Percentiles rank a stretch among this genome's conserved stretches.
Evolutionary conservation across 2,329 filamentous ascomycete species (phyloP).

Genomic region (Talaromyces sp.): DNA sequence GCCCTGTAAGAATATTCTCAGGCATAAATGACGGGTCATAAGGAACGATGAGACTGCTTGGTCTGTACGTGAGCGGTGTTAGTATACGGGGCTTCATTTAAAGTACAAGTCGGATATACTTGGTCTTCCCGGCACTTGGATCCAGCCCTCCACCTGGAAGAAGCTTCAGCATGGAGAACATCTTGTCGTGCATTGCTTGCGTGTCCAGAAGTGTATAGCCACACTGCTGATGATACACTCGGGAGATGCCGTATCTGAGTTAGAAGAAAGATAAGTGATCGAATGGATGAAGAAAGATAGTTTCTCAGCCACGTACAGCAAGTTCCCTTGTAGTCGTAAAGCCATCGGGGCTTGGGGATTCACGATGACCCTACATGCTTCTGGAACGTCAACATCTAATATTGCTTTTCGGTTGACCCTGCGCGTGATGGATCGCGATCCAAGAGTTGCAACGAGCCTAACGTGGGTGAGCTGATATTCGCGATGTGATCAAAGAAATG

Average conservation of each 20-base stretch:
- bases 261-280: not conserved
- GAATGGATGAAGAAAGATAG: not conserved
- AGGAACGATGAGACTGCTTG: constrained; percentile 66
- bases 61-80: constrained; percentile 6
- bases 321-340: constrained; percentile 81
- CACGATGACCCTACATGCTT: constrained; percentile 86
- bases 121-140: constrained; percentile 69
- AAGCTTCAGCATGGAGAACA: constrained; percentile 67
- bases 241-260: constrained; percentile 72
- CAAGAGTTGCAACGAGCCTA: constrained; percentile 91
- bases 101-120: constrained; percentile 53
- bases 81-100: not conserved
- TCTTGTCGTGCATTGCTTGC: constrained; percentile 71
- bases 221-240: constrained; percentile 86
- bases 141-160: constrained; percentile 66
- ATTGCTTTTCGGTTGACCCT: constrained; percentile 85
- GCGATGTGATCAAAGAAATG: not conserved
- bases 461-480: constrained; percentile 1
- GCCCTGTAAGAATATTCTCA: constrained; percentile 62
- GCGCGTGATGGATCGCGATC: constrained; percentile 68
- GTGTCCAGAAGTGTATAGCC: constrained; percentile 81
- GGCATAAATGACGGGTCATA: constrained; percentile 84
- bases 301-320: constrained; percentile 65
- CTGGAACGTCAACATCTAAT: constrained; percentile 80
- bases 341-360: constrained; percentile 85